These are phyloP conservation scores for Peronospora destructor DNA, from an alignment of 352 stramenopile genomes.

Conservation along the genomic window DNA sequence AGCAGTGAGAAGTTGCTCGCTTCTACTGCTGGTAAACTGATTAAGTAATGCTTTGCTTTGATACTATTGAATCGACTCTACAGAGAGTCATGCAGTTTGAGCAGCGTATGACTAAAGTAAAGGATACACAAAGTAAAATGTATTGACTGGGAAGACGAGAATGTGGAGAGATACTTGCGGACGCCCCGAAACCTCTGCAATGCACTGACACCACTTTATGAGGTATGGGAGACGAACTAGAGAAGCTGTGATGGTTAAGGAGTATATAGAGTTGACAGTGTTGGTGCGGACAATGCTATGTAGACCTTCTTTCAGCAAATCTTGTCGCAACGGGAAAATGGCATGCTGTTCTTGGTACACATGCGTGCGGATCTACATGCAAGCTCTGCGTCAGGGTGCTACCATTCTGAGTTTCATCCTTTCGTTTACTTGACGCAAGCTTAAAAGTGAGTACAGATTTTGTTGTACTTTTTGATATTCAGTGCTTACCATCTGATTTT, in stretches of 20 bases:
- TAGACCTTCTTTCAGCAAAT: conserved; percentile 83
- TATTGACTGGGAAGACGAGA: conserved; percentile 62
- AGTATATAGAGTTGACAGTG: background rate
- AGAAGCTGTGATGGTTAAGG: background rate
- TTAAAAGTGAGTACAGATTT: conserved; percentile 42
- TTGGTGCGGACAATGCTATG: background rate
- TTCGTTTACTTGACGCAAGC: conserved; percentile 65
- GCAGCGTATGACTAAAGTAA: conserved; percentile 45
- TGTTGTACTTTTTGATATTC: background rate
- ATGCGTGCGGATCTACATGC: conserved; percentile 64
- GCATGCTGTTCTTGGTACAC: conserved; percentile 79
- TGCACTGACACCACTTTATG: conserved; percentile 54
- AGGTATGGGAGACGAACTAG: conserved; percentile 22
- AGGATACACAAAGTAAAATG: conserved; percentile 22
- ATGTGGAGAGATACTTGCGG: conserved; percentile 68
- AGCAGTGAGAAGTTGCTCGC: background rate
- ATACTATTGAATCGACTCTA: conserved; percentile 16
- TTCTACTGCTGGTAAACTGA: background rate
- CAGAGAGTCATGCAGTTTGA: conserved; percentile 51
- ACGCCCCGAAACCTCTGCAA: conserved; percentile 59
- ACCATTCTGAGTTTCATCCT: conserved; percentile 37
- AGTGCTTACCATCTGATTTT: background rate
- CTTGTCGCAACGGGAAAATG: conserved; percentile 65
- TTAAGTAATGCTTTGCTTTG: background rate
- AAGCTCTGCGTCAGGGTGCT: conserved; percentile 54